Evolutionary conservation across 2,329 filamentous ascomycete genomes (phyloP), one percentile per base, ranked within the genome.

Genomic region (Xylaria sp.): DNA sequence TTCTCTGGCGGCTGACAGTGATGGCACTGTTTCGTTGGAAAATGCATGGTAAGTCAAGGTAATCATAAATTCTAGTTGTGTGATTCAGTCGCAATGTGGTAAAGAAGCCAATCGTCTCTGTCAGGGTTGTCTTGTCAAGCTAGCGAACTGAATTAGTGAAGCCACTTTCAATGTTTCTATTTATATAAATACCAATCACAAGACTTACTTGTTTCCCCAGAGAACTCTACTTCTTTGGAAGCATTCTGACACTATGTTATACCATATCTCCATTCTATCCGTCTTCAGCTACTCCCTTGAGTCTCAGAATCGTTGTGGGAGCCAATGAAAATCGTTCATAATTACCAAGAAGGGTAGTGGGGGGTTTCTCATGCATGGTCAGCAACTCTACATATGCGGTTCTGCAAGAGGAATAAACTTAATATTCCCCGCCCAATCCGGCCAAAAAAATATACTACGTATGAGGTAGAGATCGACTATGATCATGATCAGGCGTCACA

Each of bases 271-370:
- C 23, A 16, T 42, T 57, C 25, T 21, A n/a, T 12, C 44, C 27
- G 29, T 29, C 40, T 13, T 59, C 25, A 25, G 42, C 18, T 32
- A 5, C 9, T 35, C 27, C n/a, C 10, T n/a, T 5, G 57, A 60
- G 27, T 21, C 27, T 42, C 16, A 27, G 21, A 32, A 18, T 23
- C 25, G 40, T 47, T 23, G 18, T 25, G 10, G 18, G n/a, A 60
- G 42, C 57, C 57, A 60, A 60, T 60, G 42, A 32, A 21, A 60
- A 21, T 16, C n/a, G 25, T 21, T 23, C 18, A n/a, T 9, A 16
- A 27, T 60, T 60, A 35, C 57, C 57, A 48, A 60, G 42, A 60
- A 21, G 27, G 57, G 57, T 47, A 48, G 40, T 60, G 57, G 37
- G 57, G 57, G 37, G 57, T 25, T 42, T 58, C 16, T 48, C 42